Evolutionary conservation across 495 filamentous ascomycete genomes (phyloP).

Genomic region (Aspergillus nanangensis): DNA sequence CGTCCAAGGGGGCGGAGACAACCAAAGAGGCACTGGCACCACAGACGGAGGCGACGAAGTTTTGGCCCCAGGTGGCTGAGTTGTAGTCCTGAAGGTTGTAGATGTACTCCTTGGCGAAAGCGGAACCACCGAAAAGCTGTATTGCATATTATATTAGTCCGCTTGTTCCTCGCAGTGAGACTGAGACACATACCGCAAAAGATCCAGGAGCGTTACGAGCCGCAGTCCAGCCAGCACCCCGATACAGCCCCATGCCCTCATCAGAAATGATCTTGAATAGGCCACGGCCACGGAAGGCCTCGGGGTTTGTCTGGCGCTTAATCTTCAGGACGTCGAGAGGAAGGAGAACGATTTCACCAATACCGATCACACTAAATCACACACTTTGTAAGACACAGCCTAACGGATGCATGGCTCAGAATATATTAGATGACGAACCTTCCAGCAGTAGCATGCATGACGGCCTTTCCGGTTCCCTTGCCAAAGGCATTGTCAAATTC

Average conservation of each 20-base stretch:
- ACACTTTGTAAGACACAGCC: neutral
- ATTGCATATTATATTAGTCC: too few relatives aligned
- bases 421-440: slow-evolving; percentile 47
- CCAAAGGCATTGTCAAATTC: slow-evolving; percentile 88
- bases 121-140: slow-evolving; percentile 94
- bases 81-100: slow-evolving; percentile 90
- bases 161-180: too few relatives aligned
- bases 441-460: slow-evolving; percentile 95
- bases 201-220: slow-evolving; percentile 95
- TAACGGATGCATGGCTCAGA: neutral
- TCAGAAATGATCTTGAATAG: slow-evolving; percentile 84
- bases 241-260: slow-evolving; percentile 93
- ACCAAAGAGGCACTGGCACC: slow-evolving; percentile 89
- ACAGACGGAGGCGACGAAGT: slow-evolving; percentile 93
- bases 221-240: slow-evolving; percentile 96
- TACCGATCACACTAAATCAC: slow-evolving; percentile 73
- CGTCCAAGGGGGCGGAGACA: slow-evolving; percentile 92
- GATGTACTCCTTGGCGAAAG: slow-evolving; percentile 96
- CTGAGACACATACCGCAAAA: slow-evolving; percentile 79
- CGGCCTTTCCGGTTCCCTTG: slow-evolving; percentile 94
- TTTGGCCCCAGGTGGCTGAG: slow-evolving; percentile 87
- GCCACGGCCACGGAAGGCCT: slow-evolving; percentile 92
- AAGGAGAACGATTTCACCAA: slow-evolving; percentile 93
- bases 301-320: slow-evolving; percentile 98
- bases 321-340: slow-evolving; percentile 98